Evolutionary conservation across 441 rosid genomes (phyloP).

Genomic region (Breynia disticha): DNA sequence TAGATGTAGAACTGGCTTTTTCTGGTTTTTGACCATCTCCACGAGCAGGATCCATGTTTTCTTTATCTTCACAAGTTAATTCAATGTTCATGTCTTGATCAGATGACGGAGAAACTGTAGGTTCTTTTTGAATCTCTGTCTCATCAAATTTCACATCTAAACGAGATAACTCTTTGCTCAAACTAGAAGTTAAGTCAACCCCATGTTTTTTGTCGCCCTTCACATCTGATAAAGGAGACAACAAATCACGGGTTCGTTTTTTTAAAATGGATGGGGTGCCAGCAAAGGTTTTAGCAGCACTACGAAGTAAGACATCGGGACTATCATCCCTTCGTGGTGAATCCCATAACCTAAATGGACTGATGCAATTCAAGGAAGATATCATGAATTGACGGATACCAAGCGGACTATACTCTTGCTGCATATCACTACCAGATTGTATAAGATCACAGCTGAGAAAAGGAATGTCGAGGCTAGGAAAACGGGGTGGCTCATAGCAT

Average conservation of each 20-base stretch:
- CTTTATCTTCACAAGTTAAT: constrained; percentile 38
- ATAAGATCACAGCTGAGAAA: constrained; percentile 95
- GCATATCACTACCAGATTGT: constrained; percentile 63
- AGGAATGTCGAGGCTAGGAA: constrained; percentile 87
- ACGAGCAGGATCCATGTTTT: constrained; percentile 35
- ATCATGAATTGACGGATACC: constrained; percentile 96
- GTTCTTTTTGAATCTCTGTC: constrained; percentile 24
- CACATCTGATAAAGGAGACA: constrained; percentile 88
- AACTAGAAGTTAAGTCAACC: constrained; percentile 46
- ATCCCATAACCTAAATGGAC: constrained; percentile 92
- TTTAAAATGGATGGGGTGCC: constrained; percentile 82
- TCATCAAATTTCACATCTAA: constrained; percentile 68
- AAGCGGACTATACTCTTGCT: constrained; percentile 95
- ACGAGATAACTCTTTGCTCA: constrained; percentile 66
- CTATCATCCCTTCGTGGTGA: constrained; percentile 69
- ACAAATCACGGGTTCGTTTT: constrained; percentile 74
- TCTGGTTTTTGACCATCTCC: constrained; percentile 22
- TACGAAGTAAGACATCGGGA: constrained; percentile 70
- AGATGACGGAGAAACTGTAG: constrained; percentile 30
- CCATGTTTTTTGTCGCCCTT: constrained; percentile 67
- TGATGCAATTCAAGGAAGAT: constrained; percentile 73
- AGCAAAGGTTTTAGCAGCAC: constrained; percentile 62
- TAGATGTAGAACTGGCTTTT: constrained; percentile 15
- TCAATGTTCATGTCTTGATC: constrained; percentile 23
- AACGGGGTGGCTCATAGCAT: constrained; percentile 97